Base-by-base conservation (phyloP, 129 eudicot genomes). In the Heracleum sosnowskyi region DNA sequence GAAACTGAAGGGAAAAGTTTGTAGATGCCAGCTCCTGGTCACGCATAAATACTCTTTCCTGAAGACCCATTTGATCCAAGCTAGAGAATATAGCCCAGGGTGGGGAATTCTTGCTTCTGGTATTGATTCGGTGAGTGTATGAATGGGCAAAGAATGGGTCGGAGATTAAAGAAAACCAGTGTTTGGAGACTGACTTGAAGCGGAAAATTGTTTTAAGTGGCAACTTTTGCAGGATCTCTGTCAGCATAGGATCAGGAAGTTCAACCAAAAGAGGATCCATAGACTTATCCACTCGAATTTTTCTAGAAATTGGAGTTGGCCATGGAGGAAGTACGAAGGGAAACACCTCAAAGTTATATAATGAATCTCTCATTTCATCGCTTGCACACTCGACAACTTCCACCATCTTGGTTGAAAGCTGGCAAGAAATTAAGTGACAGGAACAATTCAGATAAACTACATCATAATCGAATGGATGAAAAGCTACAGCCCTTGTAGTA, bases 391-490 rank as follows among this genome's bases (percentile, higher is more conserved):
- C 45, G 0, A 75, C 68, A 75, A 33, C 45, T 49, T 75, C 78
- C 78, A 75, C 62, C 20, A 29, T 75, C 42, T 57, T 75, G 12
- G 62, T 75, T 75, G 66, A 75, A 75, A 75, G 78, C 41, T 75
- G 36, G 68, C 68, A 49, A 35, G 9, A 34, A 35, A 34, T 7
- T 5, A 49, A 75, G 44, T 20, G 44, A 75, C 18, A 5, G 0
- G 31, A 46, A 36, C 66, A 15, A 49, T 33, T 4, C 31, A 75
- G 46, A 33, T 28, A 75, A 37, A 75, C 44, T 33, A 34, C 3
- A 49, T 75, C 78, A 49, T 20, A 49, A 49, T 34, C 20, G 37
- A 49, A 75, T 9, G 69, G 68, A 55, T 49, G 31, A 75, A 75
- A 75, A 49, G 44, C 66, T 62, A 75, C 44, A 1, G 68, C 18